phyloP scores from a whole-genome alignment of 108 stramenopile species.

The Nitzschia palea region DNA sequence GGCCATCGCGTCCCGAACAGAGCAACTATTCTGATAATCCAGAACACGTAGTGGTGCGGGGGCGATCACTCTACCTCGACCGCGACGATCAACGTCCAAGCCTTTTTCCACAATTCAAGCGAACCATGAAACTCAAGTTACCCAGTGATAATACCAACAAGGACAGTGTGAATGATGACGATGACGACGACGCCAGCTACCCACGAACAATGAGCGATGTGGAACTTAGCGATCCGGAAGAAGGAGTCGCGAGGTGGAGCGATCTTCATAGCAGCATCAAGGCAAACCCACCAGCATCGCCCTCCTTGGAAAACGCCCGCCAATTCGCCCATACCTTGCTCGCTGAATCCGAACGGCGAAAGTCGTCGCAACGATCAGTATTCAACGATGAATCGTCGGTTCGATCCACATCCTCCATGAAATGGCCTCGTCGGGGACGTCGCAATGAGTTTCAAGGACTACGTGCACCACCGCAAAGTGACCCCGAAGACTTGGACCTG shows the following conservation, averaged over 20 bases:
- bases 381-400: not conserved
- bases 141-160: too few species aligned
- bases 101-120: not conserved
- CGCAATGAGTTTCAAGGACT: not conserved
- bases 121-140: conserved; percentile 17
- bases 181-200: conserved; percentile 16
- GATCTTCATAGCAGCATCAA: too few species aligned
- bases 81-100: conserved; percentile 10
- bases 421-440: conserved; percentile 16
- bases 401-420: not conserved
- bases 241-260: too few species aligned
- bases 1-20: conserved; percentile 7
- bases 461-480: not conserved
- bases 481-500: too few species aligned
- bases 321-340: conserved; percentile 40
- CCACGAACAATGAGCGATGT: too few species aligned
- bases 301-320: conserved; percentile 32
- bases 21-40: not conserved
- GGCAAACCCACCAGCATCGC: too few species aligned
- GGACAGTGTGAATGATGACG: not conserved
- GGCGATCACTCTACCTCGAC: conserved; percentile 4
- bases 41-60: not conserved
- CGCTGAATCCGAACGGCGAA: conserved; percentile 23
- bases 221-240: too few species aligned
- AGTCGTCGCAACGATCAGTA: not conserved